Conservation (phyloP, 805 yeast genomes). For the Candida wancherniae region DNA sequence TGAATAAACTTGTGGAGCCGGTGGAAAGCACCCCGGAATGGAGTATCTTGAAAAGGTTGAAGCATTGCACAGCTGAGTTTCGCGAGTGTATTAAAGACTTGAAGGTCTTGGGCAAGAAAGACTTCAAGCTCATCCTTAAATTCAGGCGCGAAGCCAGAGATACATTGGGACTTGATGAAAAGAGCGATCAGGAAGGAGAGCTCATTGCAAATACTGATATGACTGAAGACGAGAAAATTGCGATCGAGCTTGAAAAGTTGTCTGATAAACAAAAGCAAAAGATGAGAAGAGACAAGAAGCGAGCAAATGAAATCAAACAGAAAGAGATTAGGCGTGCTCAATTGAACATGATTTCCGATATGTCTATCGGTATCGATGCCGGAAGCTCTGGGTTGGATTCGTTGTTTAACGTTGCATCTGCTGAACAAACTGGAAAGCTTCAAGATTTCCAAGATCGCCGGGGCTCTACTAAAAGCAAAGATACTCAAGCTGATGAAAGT, state of each 20-base stretch:
- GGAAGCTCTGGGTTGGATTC: slow-evolving; percentile 74
- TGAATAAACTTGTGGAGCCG: slow-evolving; percentile 61
- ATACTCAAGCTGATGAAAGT: neutral
- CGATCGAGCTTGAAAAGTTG: slow-evolving; percentile 73
- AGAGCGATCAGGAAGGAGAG: slow-evolving; percentile 44
- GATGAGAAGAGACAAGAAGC: slow-evolving; percentile 76
- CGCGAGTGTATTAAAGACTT: slow-evolving; percentile 83
- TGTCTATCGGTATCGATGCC: slow-evolving; percentile 91
- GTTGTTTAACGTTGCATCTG: slow-evolving; percentile 76
- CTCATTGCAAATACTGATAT: slow-evolving; percentile 64
- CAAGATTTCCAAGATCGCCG: slow-evolving; percentile 44
- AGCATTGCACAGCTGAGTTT: slow-evolving; percentile 74
- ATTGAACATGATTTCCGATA: slow-evolving; percentile 92
- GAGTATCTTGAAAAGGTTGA: slow-evolving; percentile 65
- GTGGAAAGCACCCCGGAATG: slow-evolving; percentile 59
- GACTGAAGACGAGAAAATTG: slow-evolving; percentile 86
- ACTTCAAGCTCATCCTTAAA: slow-evolving; percentile 75
- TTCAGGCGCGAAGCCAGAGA: slow-evolving; percentile 89
- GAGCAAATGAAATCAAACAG: slow-evolving; percentile 75
- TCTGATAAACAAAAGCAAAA: slow-evolving; percentile 66
- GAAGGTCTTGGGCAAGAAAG: slow-evolving; percentile 91
- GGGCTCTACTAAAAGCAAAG: neutral
- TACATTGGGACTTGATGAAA: slow-evolving; percentile 60
- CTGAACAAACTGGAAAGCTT: slow-evolving; percentile 81
- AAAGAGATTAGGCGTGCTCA: slow-evolving; percentile 88